phyloP scores from a whole-genome alignment of 1,139 yeast genomes.

The Geotrichum klebahnii region DNA sequence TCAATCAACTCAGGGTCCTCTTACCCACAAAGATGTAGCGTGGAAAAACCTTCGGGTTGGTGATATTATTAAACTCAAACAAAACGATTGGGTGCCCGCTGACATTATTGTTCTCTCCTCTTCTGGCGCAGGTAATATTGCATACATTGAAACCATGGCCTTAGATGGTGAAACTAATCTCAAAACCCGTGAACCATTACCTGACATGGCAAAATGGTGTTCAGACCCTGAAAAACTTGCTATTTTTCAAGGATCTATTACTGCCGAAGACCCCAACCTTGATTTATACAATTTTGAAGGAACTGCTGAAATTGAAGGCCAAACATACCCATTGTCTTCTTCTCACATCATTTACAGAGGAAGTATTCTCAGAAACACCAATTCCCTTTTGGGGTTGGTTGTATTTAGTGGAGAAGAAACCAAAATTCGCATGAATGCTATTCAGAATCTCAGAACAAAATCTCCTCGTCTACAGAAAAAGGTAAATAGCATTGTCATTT shows the following conservation, averaged over 20 bases:
- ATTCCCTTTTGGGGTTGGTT: slow-evolving; percentile 68
- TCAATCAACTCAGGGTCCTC: slow-evolving; percentile 2
- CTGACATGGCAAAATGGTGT: slow-evolving; percentile 52
- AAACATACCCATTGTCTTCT: slow-evolving; percentile 60
- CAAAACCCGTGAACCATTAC: slow-evolving; percentile 66
- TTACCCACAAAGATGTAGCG: slow-evolving; percentile 40
- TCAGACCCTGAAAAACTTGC: slow-evolving; percentile 52
- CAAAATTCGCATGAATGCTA: slow-evolving; percentile 91
- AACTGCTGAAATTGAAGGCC: slow-evolving; percentile 42
- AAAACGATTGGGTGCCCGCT: slow-evolving; percentile 92
- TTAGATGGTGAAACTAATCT: slow-evolving; percentile 94
- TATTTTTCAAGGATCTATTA: slow-evolving; percentile 47
- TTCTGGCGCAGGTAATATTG: slow-evolving; percentile 62
- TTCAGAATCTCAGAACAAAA: slow-evolving; percentile 82
- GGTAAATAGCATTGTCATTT: slow-evolving; percentile 75
- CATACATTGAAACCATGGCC: slow-evolving; percentile 93
- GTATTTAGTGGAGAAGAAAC: slow-evolving; percentile 94
- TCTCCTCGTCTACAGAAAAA: slow-evolving; percentile 85
- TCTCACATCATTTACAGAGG: slow-evolving; percentile 87
- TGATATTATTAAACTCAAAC: slow-evolving; percentile 64
- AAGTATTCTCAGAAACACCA: slow-evolving; percentile 78
- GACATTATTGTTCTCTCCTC: slow-evolving; percentile 72
- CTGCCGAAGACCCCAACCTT: slow-evolving; percentile 84
- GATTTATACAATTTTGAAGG: slow-evolving; percentile 94
- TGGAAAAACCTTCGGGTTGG: slow-evolving; percentile 88